A percentile compares a stretch with the other conserved stretches of the same genome.
phyloP scores from a whole-genome alignment of 1,284 basidiomycete species.

The Cutaneotrichosporon dermatis region DNA sequence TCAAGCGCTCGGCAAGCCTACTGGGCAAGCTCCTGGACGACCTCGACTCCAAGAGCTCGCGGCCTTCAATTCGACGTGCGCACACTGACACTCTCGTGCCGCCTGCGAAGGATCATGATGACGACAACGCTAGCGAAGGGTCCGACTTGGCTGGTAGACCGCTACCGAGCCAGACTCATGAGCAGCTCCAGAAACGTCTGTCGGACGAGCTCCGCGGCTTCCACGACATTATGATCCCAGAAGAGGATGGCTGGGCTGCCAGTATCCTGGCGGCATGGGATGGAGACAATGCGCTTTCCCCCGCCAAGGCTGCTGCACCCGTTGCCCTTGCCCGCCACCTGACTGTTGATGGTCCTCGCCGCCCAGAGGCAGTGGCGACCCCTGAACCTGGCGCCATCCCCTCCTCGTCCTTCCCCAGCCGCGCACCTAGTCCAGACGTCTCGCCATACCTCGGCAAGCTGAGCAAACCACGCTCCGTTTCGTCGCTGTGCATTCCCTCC shows the following conservation, averaged over 20 bases:
- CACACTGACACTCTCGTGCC: neutral
- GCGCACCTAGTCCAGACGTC: neutral
- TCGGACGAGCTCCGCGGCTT: conserved; percentile 39
- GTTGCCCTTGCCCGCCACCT: neutral
- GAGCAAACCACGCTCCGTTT: neutral
- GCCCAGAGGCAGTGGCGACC: neutral
- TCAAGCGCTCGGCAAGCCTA: conserved; percentile 12
- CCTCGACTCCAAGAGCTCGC: conserved; percentile 13
- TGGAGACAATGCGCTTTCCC: conserved; percentile 5
- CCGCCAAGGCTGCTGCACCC: neutral
- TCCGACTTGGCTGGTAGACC: neutral
- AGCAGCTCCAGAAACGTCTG: conserved; percentile 17
- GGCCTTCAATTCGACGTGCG: neutral
- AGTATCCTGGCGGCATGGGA: conserved; percentile 26
- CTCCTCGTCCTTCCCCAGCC: neutral
- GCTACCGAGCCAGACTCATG: neutral
- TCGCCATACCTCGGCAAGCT: neutral
- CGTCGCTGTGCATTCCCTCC: neutral
- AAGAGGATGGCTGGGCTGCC: conserved; percentile 35
- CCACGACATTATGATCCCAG: conserved; percentile 22
- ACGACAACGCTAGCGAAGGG: neutral
- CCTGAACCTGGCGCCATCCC: neutral
- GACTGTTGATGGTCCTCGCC: neutral
- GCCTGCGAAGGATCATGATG: neutral
- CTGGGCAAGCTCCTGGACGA: conserved; percentile 16